A percentile compares a stretch with the other conserved stretches of the same genome.
Conservation (phyloP, 2,329 filamentous ascomycete species). For the Cyphellophora attinorum region DNA sequence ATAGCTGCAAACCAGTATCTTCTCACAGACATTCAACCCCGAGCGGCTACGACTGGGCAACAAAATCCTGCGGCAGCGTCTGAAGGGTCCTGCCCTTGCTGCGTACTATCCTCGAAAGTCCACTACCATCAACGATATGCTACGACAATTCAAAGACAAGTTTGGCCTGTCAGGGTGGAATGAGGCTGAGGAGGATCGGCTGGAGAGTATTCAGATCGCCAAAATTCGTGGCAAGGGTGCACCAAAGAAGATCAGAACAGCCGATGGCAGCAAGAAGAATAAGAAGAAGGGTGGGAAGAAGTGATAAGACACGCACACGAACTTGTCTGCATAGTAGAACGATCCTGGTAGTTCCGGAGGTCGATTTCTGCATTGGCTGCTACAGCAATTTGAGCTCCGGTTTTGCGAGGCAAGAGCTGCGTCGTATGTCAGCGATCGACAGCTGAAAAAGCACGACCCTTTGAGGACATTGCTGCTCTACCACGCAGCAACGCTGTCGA, state of each 20-base stretch:
- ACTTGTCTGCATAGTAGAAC: no score
- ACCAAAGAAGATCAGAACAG: slow-evolving; percentile 76
- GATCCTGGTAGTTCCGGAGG: no score
- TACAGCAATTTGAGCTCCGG: no score
- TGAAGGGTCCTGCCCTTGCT: slow-evolving; percentile 72
- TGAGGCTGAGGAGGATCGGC: slow-evolving; percentile 67
- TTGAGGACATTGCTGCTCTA: no score
- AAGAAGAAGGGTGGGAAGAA: slow-evolving; percentile 26
- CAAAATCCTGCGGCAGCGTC: slow-evolving; percentile 79
- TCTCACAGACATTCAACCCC: slow-evolving; percentile 86
- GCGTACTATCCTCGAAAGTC: slow-evolving; percentile 80
- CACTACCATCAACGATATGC: slow-evolving; percentile 63
- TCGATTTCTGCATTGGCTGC: no score
- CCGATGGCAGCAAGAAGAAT: slow-evolving; percentile 18
- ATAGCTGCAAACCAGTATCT: slow-evolving; percentile 86
- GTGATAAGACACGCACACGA: no score
- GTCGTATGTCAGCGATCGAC: no score
- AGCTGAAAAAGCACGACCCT: no score
- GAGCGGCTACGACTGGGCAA: slow-evolving; percentile 73
- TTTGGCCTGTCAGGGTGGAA: slow-evolving; percentile 61
- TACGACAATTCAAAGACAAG: slow-evolving; percentile 55
- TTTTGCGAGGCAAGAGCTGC: no score
- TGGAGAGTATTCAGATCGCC: slow-evolving; percentile 57
- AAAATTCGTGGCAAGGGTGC: slow-evolving; percentile 76
- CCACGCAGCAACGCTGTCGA: no score